These are phyloP conservation scores for Triglochin maritima DNA, from an alignment of 106 monocot species.

Conservation along the genomic window DNA sequence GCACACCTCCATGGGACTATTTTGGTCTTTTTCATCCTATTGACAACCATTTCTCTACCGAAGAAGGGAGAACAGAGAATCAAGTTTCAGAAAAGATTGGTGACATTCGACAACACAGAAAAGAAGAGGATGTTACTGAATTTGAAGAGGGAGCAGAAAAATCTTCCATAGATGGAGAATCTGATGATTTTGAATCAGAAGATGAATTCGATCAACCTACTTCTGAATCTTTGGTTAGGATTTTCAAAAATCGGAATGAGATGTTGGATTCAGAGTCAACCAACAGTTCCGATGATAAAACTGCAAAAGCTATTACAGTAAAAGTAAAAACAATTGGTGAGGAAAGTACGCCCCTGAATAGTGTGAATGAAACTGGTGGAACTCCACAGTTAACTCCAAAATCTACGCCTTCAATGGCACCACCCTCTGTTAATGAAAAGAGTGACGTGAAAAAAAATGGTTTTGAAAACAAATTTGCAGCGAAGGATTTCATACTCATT, in stretches of 20 bases:
- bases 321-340: slow-evolving; percentile 27
- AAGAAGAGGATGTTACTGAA: slow-evolving; percentile 81
- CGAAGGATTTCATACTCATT: slow-evolving; percentile 41
- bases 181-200: slow-evolving; percentile 37
- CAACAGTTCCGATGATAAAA: slow-evolving; percentile 8
- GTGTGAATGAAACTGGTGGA: slow-evolving; percentile 23
- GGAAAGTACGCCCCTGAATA: slow-evolving; percentile 8
- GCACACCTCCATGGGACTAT: slow-evolving; percentile 75
- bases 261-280: slow-evolving; percentile 12
- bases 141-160: slow-evolving; percentile 62
- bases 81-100: slow-evolving; percentile 33
- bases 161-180: slow-evolving; percentile 22
- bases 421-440: slow-evolving; percentile 35
- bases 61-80: slow-evolving; percentile 28
- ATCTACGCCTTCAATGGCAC: slow-evolving; percentile 8
- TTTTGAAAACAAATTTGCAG: slow-evolving; percentile 22
- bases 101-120: slow-evolving; percentile 35
- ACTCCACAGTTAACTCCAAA: slow-evolving; percentile 24
- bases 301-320: slow-evolving; percentile 6
- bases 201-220: slow-evolving; percentile 80
- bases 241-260: slow-evolving; percentile 59
- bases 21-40: slow-evolving; percentile 62
- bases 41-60: slow-evolving; percentile 53
- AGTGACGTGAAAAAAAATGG: slow-evolving; percentile 22
- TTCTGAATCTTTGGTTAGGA: slow-evolving; percentile 52